Percentiles rank a stretch among this genome's conserved stretches.
Evolutionary conservation across 2,329 filamentous ascomycete species (phyloP).

Genomic region (Cladosporium cucumerinum): DNA sequence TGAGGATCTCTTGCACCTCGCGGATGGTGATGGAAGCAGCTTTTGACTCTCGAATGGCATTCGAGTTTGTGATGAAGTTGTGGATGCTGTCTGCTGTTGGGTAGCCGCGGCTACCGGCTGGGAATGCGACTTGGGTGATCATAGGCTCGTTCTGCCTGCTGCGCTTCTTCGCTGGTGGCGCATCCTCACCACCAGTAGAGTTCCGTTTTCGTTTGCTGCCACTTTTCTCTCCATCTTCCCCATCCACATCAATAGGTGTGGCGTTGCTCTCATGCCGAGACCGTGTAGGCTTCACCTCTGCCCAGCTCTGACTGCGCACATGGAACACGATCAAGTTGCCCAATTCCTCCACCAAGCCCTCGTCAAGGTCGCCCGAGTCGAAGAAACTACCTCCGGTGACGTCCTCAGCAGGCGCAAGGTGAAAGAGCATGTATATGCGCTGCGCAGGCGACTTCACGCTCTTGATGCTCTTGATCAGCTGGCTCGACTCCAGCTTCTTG

Average conservation of each 20-base stretch:
- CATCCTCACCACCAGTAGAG: constrained; percentile 32
- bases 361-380: constrained; percentile 84
- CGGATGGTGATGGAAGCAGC: constrained; percentile 53
- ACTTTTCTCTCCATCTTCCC: neutral
- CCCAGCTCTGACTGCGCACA: constrained; percentile 70
- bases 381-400: constrained; percentile 95
- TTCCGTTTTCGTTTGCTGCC: constrained; percentile 30
- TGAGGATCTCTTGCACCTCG: constrained; percentile 80
- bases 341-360: constrained; percentile 78
- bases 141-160: constrained; percentile 27
- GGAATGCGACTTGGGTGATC: constrained; percentile 30
- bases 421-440: constrained; percentile 93
- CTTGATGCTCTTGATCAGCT: constrained; percentile 83
- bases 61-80: constrained; percentile 63
- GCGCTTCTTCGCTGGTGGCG: constrained; percentile 27
- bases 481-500: constrained; percentile 77
- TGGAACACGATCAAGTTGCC: constrained; percentile 70
- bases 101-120: constrained; percentile 56
- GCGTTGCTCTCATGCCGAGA: constrained; percentile 14
- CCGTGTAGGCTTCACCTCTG: constrained; percentile 43
- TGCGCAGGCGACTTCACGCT: constrained; percentile 86
- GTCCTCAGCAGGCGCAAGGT: constrained; percentile 79
- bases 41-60: constrained; percentile 67
- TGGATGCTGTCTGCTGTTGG: constrained; percentile 79
- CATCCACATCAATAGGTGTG: constrained; percentile 12